phyloP scores from a whole-genome alignment of 768 basidiomycete species.

The Glaciozyma martinii region DNA sequence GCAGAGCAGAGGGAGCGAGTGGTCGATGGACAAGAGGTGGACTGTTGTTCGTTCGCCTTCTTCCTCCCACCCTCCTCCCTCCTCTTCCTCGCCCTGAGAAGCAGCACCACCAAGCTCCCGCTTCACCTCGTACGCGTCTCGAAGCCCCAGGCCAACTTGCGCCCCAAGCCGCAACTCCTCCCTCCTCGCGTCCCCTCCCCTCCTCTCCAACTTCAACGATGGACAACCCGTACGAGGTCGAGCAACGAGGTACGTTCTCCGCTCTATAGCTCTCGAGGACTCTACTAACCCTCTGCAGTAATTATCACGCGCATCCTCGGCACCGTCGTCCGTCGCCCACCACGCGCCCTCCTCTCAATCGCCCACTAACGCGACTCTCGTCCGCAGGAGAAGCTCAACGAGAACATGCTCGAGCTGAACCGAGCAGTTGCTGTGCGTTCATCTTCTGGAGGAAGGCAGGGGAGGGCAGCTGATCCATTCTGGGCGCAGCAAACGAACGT shows the following conservation, averaged over 20 bases:
- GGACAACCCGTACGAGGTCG: constrained; percentile 33
- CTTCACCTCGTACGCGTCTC: too few relatives aligned
- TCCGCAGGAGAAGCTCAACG: constrained; percentile 33
- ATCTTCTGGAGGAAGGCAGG: not conserved
- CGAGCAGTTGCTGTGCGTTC: constrained; percentile 20
- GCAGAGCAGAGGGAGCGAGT: too few relatives aligned
- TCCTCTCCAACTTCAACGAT: constrained; percentile 1
- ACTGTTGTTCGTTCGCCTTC: too few relatives aligned
- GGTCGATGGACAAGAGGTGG: too few relatives aligned
- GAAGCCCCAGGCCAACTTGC: too few relatives aligned
- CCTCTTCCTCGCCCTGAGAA: too few relatives aligned
- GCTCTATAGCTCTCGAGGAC: too few relatives aligned
- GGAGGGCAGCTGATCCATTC: not conserved
- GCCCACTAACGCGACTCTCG: not conserved
- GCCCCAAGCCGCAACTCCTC: too few relatives aligned
- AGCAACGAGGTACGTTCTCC: constrained; percentile 6
- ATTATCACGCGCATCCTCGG: constrained; percentile 28
- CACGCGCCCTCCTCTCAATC: too few relatives aligned
- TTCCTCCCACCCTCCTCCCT: too few relatives aligned
- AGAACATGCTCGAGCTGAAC: constrained; percentile 32
- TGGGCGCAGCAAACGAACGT: constrained; percentile 30
- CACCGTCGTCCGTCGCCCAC: constrained; percentile 14
- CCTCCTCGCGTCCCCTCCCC: too few relatives aligned
- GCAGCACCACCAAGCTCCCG: too few relatives aligned
- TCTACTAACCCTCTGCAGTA: not conserved